Evolutionary conservation across 192 early-diverging fungal genomes (phyloP), one percentile per base, ranked within the genome.

Genomic region (Cladochytrium replicatum): DNA sequence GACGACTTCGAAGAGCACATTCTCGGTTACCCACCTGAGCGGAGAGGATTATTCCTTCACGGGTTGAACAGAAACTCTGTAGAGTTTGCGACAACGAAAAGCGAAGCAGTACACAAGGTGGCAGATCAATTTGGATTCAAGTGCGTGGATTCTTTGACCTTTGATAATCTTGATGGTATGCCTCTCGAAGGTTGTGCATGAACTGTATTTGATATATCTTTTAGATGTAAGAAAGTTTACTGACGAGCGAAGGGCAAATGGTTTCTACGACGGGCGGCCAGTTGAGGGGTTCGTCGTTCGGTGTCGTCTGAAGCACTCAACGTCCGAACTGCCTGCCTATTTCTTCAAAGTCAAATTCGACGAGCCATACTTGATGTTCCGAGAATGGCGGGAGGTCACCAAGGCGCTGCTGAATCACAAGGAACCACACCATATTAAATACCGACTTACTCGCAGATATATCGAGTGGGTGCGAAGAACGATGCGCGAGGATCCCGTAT

Each of bases 261-360:
- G 87, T 7, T 67, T 76, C 25, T 83, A 82, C 26, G 69, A 85
- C 15, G 77, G 74, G 13, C 63, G 80, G 3, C 73, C 87, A 2
- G 74, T 93, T 17, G 94, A 98, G 61, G 94, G 94, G 9, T 91
- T 89, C 57, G 94, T 98, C 4, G 75, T 98, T 15, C 75, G 94
- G 26, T 91, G 87, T 57, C 67, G 60, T 39, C 28, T 32, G 19
- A 48, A 53, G 29, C 50, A 13, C 1, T 43, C 37, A 0, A 46
- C 61, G 0, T 54, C 54, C 23, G 40, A 34, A n/a, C 27, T 34
- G 0, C 64, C 71, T 4, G 43, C 60, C 29, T 40, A 48, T 26
- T 82, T 85, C 43, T 94, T 91, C 74, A 98, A 98, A 70, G 74
- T 93, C 67, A 97, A 97, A 57, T 93, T 86, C 57, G 89, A 98